These are phyloP conservation scores for Talaromyces sp. DNA, from an alignment of 2,329 filamentous ascomycete species.

Conservation along the genomic window DNA sequence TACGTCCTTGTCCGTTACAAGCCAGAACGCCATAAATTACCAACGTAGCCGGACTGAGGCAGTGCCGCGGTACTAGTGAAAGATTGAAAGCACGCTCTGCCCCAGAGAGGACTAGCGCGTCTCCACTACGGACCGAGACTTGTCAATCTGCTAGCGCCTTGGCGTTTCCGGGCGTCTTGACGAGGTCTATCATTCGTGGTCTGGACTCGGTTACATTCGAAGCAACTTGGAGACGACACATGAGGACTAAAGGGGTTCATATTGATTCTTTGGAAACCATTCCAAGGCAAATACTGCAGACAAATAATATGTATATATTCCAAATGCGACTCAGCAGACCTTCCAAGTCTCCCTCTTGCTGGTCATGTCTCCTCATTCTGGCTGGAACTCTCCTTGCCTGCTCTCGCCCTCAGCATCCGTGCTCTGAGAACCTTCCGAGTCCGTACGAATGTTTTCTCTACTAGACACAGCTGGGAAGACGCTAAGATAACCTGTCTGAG, in stretches of 20 bases:
- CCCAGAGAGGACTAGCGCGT: neutral
- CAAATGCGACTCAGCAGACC: neutral
- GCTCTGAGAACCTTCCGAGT: slow-evolving; percentile 20
- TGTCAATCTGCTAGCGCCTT: slow-evolving; percentile 11
- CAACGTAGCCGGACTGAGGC: neutral
- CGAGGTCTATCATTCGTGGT: slow-evolving; percentile 8
- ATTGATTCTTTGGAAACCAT: neutral
- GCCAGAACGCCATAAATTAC: slow-evolving; percentile 10
- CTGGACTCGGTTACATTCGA: slow-evolving; percentile 4
- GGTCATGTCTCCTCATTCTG: neutral
- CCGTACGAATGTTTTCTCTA: slow-evolving; percentile 22
- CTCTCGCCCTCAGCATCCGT: slow-evolving; percentile 7
- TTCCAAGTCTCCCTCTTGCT: neutral
- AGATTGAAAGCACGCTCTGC: neutral
- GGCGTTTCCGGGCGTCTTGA: slow-evolving; percentile 1
- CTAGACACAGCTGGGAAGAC: slow-evolving; percentile 26
- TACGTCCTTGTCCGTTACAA: neutral
- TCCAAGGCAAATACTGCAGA: neutral
- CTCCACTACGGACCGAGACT: slow-evolving; percentile 13
- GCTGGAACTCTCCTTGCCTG: neutral
- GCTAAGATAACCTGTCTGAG: slow-evolving; percentile 34
- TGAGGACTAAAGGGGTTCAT: neutral
- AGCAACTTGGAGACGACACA: neutral
- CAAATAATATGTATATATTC: neutral
- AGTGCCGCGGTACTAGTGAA: neutral